These are phyloP conservation scores for Vachellia pachyceras DNA, from an alignment of 306 rosid genomes.

Conservation along the genomic window DNA sequence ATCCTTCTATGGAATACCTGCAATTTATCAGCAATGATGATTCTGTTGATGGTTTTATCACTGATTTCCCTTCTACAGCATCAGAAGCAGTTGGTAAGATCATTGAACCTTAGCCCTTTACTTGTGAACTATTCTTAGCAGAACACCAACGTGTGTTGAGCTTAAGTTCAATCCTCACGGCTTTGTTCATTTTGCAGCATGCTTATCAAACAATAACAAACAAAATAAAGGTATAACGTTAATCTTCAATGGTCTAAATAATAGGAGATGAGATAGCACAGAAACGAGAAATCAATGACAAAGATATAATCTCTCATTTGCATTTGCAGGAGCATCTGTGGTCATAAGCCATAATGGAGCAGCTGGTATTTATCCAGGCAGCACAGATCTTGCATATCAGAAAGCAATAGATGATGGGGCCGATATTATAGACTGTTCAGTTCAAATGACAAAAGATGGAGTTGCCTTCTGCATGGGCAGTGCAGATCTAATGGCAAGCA, in stretches of 20 bases:
- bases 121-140: not conserved
- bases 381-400: slow-evolving; percentile 84
- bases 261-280: not conserved
- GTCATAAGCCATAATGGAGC: slow-evolving; percentile 83
- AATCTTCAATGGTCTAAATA: not conserved
- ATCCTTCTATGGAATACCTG: slow-evolving; percentile 72
- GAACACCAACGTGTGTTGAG: not conserved
- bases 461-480: slow-evolving; percentile 72
- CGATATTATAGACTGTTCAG: slow-evolving; percentile 88
- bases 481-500: slow-evolving; percentile 55
- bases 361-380: slow-evolving; percentile 75
- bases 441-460: slow-evolving; percentile 89
- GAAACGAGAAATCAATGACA: not conserved
- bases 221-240: slow-evolving; percentile 54
- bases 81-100: slow-evolving; percentile 75
- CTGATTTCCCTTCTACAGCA: slow-evolving; percentile 83
- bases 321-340: slow-evolving; percentile 58
- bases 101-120: slow-evolving; percentile 20
- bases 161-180: slow-evolving; percentile 19
- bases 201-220: slow-evolving; percentile 63
- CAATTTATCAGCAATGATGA: slow-evolving; percentile 66
- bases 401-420: slow-evolving; percentile 76
- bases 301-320: slow-evolving; percentile 9
- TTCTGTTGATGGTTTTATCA: slow-evolving; percentile 81
- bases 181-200: slow-evolving; percentile 54